Conservation (phyloP, 345 rosid species). For the Streptanthus diversifolius region DNA sequence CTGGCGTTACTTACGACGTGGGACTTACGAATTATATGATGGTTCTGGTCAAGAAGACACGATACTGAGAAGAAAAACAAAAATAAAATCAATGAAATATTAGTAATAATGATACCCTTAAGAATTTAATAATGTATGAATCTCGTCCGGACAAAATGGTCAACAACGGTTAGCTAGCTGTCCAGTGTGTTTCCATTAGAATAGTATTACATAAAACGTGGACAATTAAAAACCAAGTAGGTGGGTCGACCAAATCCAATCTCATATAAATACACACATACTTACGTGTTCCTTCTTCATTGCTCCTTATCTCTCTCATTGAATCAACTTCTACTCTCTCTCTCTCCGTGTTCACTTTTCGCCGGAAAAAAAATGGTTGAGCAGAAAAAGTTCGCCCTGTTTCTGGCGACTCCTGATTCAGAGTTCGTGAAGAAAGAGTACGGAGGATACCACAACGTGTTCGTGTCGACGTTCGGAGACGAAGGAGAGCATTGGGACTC, state of each 20-base stretch:
- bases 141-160: background rate
- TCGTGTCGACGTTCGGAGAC: constrained; percentile 61
- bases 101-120: background rate
- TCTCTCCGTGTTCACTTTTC: background rate
- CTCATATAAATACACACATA: constrained; percentile 5
- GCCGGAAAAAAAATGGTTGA: constrained; percentile 22
- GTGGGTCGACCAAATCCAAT: constrained; percentile 11
- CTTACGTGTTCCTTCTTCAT: background rate
- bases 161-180: constrained; percentile 27
- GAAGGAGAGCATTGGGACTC: constrained; percentile 82
- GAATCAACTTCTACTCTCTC: background rate
- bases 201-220: constrained; percentile 23
- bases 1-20: background rate
- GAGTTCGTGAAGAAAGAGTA: constrained; percentile 63
- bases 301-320: background rate
- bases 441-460: constrained; percentile 85
- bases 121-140: background rate
- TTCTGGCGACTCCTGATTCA: constrained; percentile 70
- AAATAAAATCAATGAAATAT: background rate
- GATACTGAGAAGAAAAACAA: background rate
- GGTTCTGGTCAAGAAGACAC: background rate
- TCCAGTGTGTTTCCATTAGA: background rate
- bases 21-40: background rate
- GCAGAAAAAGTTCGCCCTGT: constrained; percentile 49
- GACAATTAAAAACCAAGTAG: constrained; percentile 12